phyloP scores from a whole-genome alignment of 2,329 filamentous ascomycete species.

The Biscogniauxia sp. region DNA sequence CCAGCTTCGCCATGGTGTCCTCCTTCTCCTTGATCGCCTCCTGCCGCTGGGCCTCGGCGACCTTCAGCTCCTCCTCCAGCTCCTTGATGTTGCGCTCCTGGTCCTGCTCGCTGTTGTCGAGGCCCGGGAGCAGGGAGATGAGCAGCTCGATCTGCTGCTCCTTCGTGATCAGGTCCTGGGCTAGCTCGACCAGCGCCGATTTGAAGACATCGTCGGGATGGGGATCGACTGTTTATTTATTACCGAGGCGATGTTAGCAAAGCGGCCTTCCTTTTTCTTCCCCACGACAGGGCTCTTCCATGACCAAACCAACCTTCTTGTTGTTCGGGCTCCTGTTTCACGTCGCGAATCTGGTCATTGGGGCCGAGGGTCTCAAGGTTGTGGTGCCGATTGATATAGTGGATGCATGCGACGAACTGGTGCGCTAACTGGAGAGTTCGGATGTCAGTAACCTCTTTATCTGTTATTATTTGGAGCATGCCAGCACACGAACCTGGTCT shows the following conservation, averaged over 20 bases:
- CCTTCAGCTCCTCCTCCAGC: slow-evolving; percentile 63
- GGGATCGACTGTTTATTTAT: slow-evolving; percentile 52
- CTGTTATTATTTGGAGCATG: not conserved
- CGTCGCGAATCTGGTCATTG: slow-evolving; percentile 57
- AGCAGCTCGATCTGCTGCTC: slow-evolving; percentile 80
- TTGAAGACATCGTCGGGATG: slow-evolving; percentile 63
- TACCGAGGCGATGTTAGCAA: slow-evolving; percentile 10
- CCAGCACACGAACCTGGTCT: slow-evolving; percentile 60
- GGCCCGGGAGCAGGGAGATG: slow-evolving; percentile 71
- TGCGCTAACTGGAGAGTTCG: slow-evolving; percentile 54
- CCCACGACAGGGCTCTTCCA: no score
- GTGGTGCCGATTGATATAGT: slow-evolving; percentile 67
- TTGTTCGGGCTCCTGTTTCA: slow-evolving; percentile 52
- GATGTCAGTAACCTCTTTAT: slow-evolving; percentile 9
- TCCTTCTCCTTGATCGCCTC: slow-evolving; percentile 64
- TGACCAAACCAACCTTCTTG: slow-evolving; percentile 44
- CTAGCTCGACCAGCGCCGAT: slow-evolving; percentile 68
- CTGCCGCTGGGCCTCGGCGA: slow-evolving; percentile 59
- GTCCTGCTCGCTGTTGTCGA: slow-evolving; percentile 75
- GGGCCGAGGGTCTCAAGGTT: slow-evolving; percentile 59
- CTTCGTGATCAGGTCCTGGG: slow-evolving; percentile 73
- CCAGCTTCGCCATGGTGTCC: slow-evolving; percentile 57
- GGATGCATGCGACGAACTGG: slow-evolving; percentile 65
- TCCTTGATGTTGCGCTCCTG: slow-evolving; percentile 67
- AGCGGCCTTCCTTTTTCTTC: no score